phyloP scores from a whole-genome alignment of 441 rosid genomes.

The Daphne laureola region DNA sequence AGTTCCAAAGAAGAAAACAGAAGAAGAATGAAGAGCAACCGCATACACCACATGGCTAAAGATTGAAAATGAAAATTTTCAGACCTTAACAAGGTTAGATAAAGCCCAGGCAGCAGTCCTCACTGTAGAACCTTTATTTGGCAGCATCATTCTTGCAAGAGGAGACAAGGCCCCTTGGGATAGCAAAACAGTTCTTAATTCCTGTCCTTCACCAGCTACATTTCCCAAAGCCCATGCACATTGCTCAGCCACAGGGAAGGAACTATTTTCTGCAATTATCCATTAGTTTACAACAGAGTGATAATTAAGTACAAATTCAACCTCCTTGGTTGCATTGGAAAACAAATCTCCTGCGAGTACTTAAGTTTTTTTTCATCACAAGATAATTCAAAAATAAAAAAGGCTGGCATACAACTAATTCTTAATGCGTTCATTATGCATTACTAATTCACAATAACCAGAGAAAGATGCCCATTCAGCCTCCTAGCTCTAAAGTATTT shows the following conservation, averaged over 20 bases:
- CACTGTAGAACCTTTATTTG: slow-evolving; percentile 81
- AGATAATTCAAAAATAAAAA: too few relatives aligned
- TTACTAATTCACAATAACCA: too few relatives aligned
- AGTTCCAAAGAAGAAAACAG: slow-evolving; percentile 9
- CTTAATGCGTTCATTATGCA: too few relatives aligned
- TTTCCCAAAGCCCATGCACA: slow-evolving; percentile 98
- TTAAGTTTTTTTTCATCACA: too few relatives aligned
- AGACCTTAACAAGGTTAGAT: slow-evolving; percentile 90
- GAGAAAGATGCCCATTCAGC: too few relatives aligned
- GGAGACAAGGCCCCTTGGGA: slow-evolving; percentile 87
- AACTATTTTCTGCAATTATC: slow-evolving; percentile 60
- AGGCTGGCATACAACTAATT: too few relatives aligned
- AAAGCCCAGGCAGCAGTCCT: slow-evolving; percentile 97
- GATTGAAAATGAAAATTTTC: slow-evolving; percentile 3
- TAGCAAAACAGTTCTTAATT: slow-evolving; percentile 73
- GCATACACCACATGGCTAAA: too few relatives aligned
- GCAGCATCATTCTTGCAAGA: slow-evolving; percentile 94
- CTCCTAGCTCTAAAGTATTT: too few relatives aligned
- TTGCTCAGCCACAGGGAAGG: slow-evolving; percentile 86
- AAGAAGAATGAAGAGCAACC: slow-evolving; percentile 2
- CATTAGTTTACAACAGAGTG: neutral
- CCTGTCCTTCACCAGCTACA: slow-evolving; percentile 97
- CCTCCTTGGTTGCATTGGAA: too few relatives aligned
- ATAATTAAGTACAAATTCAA: too few relatives aligned
- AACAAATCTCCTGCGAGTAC: too few relatives aligned